Evolutionary conservation across 1,139 yeast species (phyloP), one percentile per base, ranked within the genome.

Genomic region (Kodamaea anthophila): DNA sequence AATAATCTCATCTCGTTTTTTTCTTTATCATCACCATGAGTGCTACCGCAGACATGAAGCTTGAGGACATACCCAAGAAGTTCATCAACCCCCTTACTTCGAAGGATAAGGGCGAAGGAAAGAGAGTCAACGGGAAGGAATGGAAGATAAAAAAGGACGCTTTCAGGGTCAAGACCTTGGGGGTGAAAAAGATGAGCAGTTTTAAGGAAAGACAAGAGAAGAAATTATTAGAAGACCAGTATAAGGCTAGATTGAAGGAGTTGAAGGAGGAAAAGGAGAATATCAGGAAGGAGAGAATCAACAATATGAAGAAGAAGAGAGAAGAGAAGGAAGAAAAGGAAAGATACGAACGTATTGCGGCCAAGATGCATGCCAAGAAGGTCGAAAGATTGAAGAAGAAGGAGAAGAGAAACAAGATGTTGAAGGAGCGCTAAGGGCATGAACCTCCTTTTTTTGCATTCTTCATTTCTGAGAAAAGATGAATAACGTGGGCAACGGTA

Each of bases 361-460:
- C 71, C 26, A 79, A 77, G 58, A 77, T 82, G 86, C 82, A 80
- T 47, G 80, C 78, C 23, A 79, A 79, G 71, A 79, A 74, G 66
- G 77, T 79, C 23, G 93, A 82, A 37, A 74, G 94, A 58, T 55
- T 81, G 60, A 78, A 79, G 60, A 78, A 79, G 65, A 78, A 76
- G 54, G 93, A 82, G 52, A 82, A 81, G 76, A 75, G 91, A 60
- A 82, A 81, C 55, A 82, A 82, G 55, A 60, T 81, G 42, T 72
- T 82, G 52, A 80, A 76, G 50, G 91, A 82, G 43, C 77, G 78
- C 56, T 70, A 48, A 55, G 10, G 9, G 5, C 4, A 10, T 13
- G 9, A n/a, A 11, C 4, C 18, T n/a, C 19, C 13, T 19, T n/a
- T 5, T 20, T 19, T 26, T 26, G 23, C 29, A 20, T 26, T 22